Conservation (phyloP, 257 asterid genomes). For the Mentha longifolia region DNA sequence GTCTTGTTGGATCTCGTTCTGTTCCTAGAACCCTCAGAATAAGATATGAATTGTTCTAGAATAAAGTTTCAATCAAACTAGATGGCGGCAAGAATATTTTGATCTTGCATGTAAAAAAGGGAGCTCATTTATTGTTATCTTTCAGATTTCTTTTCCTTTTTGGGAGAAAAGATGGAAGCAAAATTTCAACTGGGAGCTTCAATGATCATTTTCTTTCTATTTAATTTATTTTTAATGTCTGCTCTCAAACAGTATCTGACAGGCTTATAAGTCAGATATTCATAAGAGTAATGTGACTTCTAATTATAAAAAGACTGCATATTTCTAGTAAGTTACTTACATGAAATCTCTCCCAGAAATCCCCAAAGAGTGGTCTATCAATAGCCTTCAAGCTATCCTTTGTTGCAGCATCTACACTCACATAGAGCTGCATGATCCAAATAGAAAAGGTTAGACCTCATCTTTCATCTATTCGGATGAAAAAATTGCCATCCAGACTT, state of each 20-base stretch:
- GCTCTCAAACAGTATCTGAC: not conserved
- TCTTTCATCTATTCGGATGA: not conserved
- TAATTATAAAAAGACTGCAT: not conserved
- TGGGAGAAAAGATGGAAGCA: slow-evolving; percentile 2
- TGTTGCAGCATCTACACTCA: slow-evolving; percentile 98
- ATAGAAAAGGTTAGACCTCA: slow-evolving; percentile 30
- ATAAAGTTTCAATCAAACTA: slow-evolving; percentile 15
- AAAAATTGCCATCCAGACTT: slow-evolving; percentile 17
- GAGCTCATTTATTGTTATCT: slow-evolving; percentile 3
- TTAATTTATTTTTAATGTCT: too few species aligned
- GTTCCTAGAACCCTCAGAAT: not conserved
- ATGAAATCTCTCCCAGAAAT: slow-evolving; percentile 97
- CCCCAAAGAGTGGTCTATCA: slow-evolving; percentile 94
- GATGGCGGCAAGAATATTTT: not conserved
- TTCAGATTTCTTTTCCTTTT: not conserved
- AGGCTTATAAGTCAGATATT: slow-evolving; percentile 26
- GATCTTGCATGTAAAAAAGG: slow-evolving; percentile 6
- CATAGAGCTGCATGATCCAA: slow-evolving; percentile 74
- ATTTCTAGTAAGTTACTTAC: slow-evolving; percentile 51
- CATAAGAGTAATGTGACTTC: slow-evolving; percentile 6
- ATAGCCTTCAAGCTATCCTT: slow-evolving; percentile 98
- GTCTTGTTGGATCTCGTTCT: not conserved
- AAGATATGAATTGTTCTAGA: too few species aligned
- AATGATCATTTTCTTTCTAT: not conserved
- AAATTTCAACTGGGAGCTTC: not conserved